These are phyloP conservation scores for Pseudogymnoascus sp. DNA, from an alignment of 2,329 filamentous ascomycete genomes.

Conservation along the genomic window DNA sequence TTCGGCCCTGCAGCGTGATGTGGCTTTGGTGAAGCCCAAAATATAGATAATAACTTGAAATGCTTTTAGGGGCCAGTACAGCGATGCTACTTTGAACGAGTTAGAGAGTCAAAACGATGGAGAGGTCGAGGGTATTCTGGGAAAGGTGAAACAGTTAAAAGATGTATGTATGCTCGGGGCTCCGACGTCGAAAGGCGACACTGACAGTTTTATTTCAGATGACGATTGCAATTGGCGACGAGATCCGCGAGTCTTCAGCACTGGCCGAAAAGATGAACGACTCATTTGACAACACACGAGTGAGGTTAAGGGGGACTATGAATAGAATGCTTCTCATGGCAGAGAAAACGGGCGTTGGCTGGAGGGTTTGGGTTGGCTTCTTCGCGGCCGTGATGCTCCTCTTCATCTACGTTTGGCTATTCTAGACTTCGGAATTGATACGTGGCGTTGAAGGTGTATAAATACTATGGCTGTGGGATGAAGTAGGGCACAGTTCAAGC, in stretches of 20 bases:
- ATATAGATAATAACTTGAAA: background rate
- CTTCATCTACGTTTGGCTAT: conserved; percentile 91
- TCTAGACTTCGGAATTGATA: conserved; percentile 38
- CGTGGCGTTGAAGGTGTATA: conserved; percentile 8
- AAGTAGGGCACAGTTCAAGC: background rate
- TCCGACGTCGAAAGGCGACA: background rate
- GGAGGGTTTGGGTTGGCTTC: conserved; percentile 89
- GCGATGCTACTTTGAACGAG: conserved; percentile 82
- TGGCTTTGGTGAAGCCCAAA: background rate
- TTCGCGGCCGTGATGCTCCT: conserved; percentile 74
- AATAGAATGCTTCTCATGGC: conserved; percentile 96
- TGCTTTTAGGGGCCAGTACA: conserved; percentile 70
- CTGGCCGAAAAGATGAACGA: conserved; percentile 95
- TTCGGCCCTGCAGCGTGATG: background rate
- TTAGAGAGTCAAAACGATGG: conserved; percentile 93
- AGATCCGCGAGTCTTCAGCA: conserved; percentile 83
- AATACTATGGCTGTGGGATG: background rate
- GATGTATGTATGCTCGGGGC: conserved; percentile 51
- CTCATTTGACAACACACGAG: conserved; percentile 75
- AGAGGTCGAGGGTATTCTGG: conserved; percentile 81
- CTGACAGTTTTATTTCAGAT: conserved; percentile 46
- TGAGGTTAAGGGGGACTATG: conserved; percentile 85
- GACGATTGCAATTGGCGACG: conserved; percentile 86
- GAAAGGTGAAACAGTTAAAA: conserved; percentile 84
- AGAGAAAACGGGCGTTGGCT: conserved; percentile 84